Percentiles rank a stretch among this genome's conserved stretches.
These are phyloP conservation scores for Wickerhamomyces mucosus DNA, from an alignment of 805 yeast species.

Conservation along the genomic window DNA sequence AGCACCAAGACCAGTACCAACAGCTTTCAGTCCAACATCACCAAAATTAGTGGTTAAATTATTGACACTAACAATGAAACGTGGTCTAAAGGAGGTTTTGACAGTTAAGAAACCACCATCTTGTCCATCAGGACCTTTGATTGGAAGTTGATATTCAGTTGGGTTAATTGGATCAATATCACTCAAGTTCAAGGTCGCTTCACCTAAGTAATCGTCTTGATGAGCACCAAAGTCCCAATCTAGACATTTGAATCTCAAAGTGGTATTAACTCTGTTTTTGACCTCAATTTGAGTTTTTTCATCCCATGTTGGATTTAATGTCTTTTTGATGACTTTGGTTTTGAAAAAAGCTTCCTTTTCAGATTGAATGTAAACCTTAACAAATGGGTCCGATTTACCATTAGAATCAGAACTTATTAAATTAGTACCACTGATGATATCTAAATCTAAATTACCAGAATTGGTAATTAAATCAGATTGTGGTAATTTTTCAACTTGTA, in stretches of 20 bases:
- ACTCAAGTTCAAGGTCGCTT: constrained; percentile 44
- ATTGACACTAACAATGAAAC: constrained; percentile 43
- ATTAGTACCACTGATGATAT: constrained; percentile 52
- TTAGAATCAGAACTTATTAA: constrained; percentile 81
- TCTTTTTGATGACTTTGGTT: constrained; percentile 76
- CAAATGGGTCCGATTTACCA: constrained; percentile 92
- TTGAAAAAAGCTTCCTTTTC: constrained; percentile 50
- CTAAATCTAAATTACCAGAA: constrained; percentile 60
- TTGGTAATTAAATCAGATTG: constrained; percentile 66
- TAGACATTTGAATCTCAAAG: constrained; percentile 44
- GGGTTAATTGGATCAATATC: constrained; percentile 52
- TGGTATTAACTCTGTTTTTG: constrained; percentile 51
- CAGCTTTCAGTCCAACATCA: constrained; percentile 40
- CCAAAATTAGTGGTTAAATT: constrained; percentile 32
- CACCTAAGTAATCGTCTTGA: constrained; percentile 75
- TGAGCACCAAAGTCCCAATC: constrained; percentile 96
- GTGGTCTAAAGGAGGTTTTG: constrained; percentile 57
- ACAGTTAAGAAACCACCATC: constrained; percentile 54
- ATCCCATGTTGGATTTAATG: constrained; percentile 85
- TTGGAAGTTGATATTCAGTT: constrained; percentile 40
- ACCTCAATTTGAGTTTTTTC: constrained; percentile 53
- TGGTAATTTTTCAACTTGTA: constrained; percentile 51
- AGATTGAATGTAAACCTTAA: constrained; percentile 59
- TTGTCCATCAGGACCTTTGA: constrained; percentile 31
- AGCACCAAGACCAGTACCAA: constrained; percentile 39